Percentiles rank a stretch among this genome's conserved stretches.
phyloP scores from a whole-genome alignment of 116 monocot species.

The Cymodocea nodosa region DNA sequence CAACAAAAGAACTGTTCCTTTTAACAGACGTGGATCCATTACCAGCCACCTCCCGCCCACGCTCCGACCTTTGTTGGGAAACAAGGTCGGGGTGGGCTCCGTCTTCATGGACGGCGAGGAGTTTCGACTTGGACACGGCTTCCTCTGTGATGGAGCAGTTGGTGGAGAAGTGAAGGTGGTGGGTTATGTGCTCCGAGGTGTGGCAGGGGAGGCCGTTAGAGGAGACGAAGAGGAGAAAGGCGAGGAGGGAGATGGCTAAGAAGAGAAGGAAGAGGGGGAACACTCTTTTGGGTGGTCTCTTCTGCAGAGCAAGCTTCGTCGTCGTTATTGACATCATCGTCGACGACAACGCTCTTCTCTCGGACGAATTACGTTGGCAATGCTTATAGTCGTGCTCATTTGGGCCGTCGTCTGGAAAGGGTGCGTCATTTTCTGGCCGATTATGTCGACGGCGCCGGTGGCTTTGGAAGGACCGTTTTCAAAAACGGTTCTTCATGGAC shows the following conservation, averaged over 20 bases:
- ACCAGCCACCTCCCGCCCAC: not conserved
- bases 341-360: no score
- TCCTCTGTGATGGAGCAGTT: not conserved
- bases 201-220: conserved; percentile 11
- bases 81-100: not conserved
- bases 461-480: no score
- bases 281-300: conserved; percentile 1
- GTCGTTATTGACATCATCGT: no score
- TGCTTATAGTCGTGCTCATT: no score
- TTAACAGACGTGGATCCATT: no score
- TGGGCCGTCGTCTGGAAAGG: no score
- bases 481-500: no score
- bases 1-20: not conserved
- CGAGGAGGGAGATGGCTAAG: conserved; percentile 8
- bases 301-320: conserved; percentile 1
- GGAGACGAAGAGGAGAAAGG: conserved; percentile 11
- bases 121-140: not conserved
- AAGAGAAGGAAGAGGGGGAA: conserved; percentile 16
- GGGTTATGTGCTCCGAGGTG: not conserved
- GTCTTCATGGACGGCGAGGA: not conserved
- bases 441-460: no score
- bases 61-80: not conserved
- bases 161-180: not conserved
- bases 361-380: no score
- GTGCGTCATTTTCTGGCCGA: no score